phyloP scores from a whole-genome alignment of 1,284 basidiomycete genomes.

The Ceratobasidium sp. region DNA sequence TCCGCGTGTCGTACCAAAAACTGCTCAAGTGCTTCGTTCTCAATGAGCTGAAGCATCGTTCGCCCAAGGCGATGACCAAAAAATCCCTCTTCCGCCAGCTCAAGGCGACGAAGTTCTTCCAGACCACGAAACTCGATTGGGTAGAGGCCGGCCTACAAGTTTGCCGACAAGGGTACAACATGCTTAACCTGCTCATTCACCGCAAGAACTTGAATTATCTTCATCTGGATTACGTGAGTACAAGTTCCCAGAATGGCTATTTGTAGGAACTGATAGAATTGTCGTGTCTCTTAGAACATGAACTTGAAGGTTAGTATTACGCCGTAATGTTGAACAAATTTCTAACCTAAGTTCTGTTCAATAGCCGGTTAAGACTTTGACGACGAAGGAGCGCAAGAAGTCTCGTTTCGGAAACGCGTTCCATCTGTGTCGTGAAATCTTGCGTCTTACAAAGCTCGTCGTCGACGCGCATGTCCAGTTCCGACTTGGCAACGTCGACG shows the following conservation, averaged over 20 bases:
- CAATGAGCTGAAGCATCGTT: constrained; percentile 89
- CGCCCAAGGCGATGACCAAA: constrained; percentile 97
- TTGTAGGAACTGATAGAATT: constrained; percentile 43
- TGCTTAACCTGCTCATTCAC: constrained; percentile 98
- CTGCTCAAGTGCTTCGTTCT: constrained; percentile 95
- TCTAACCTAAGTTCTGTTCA: constrained; percentile 23
- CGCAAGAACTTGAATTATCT: constrained; percentile 99
- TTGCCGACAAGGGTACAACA: constrained; percentile 98
- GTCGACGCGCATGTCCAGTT: constrained; percentile 99
- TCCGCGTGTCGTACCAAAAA: constrained; percentile 99
- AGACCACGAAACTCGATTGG: constrained; percentile 97
- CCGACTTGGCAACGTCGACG: constrained; percentile 98
- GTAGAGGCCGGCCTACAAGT: constrained; percentile 99
- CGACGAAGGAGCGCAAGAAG: constrained; percentile 99
- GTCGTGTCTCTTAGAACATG: constrained; percentile 67
- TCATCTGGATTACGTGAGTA: constrained; percentile 78
- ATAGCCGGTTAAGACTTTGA: constrained; percentile 83
- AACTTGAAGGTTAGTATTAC: constrained; percentile 77
- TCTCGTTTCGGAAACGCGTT: constrained; percentile 99
- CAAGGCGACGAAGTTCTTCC: constrained; percentile 99
- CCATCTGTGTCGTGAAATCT: constrained; percentile 97
- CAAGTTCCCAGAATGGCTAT: constrained; percentile 49
- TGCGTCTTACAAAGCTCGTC: constrained; percentile 96
- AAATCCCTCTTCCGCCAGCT: constrained; percentile 96
- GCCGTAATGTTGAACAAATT: neutral